Percentiles rank a stretch among this genome's conserved stretches.
These are phyloP conservation scores for Neurospora sp. DNA, from an alignment of 495 filamentous ascomycete genomes.

Conservation along the genomic window DNA sequence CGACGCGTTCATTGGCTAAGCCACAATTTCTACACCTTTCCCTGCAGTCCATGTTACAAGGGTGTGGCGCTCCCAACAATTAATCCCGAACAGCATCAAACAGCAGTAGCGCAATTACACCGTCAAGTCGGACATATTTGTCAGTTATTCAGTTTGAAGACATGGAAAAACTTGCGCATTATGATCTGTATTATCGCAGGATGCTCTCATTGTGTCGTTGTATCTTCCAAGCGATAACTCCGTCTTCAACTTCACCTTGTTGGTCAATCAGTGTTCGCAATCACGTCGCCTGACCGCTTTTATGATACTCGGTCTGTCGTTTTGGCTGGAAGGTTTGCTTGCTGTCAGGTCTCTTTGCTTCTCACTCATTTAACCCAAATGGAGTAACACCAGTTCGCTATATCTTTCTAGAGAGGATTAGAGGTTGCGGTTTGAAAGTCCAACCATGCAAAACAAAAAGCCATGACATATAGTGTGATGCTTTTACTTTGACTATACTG, in stretches of 20 bases:
- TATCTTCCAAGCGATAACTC: background rate
- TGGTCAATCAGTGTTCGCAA: background rate
- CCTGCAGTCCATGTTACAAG: background rate
- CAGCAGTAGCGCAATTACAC: background rate
- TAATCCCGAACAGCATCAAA: background rate
- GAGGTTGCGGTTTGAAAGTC: background rate
- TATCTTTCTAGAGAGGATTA: background rate
- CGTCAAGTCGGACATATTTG: background rate
- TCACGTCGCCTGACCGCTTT: background rate
- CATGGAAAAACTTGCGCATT: background rate
- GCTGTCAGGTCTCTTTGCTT: background rate
- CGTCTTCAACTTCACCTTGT: background rate
- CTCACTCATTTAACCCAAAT: background rate
- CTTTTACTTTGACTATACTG: background rate
- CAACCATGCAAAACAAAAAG: background rate
- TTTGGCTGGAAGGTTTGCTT: background rate
- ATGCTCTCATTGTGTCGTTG: background rate
- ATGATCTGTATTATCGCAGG: background rate
- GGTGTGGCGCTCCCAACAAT: background rate
- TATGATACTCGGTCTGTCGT: background rate
- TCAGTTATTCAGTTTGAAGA: background rate
- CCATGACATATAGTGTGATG: background rate
- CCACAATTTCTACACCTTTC: background rate
- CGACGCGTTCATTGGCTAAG: background rate
- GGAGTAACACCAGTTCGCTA: background rate